Base-by-base conservation (phyloP, 2,329 filamentous ascomycete species). In the Calonectria hongkongensis region DNA sequence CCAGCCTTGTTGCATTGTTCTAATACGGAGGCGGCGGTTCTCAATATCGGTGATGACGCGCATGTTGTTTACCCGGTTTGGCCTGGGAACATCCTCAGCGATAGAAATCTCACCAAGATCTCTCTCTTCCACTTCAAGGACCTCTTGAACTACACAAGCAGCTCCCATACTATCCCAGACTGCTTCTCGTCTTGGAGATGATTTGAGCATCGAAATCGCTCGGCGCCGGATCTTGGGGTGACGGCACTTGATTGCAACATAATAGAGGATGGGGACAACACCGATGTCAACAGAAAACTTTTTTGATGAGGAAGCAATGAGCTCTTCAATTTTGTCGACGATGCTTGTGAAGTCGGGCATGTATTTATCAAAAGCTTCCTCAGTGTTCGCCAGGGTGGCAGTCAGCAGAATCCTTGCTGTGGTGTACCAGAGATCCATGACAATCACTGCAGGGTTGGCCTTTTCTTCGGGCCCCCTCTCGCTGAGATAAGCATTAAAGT, bases 131-230 rank as follows among this genome's bases (percentile, higher is more conserved):
- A 73, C 70, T 9, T 64, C 18, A 3, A 76, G 30, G 9, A 74
- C 39, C 30, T 74, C 70, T 41, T 58, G 39, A 15, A 60, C 33
- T 1, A 76, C 70, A 2, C 36, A 65, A 2, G 73, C 64, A 10
- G 74, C 71, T 2, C 74, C 73, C n/a, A 70, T 30, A 4, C 75
- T 75, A 15, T 76, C 72, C 72, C 75, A 77, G 4, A 75, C 74
- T 2, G 72, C 72, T 36, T 77, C 72, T 47, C 74, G 67, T 6
- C 72, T 64, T 18, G 75, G 74, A 16, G 50, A 54, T 9, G 66
- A 66, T 10, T 21, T 63, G 13, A 74, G 28, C 48, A 77, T 70
- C n/a, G 12, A 6, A 12, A 74, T 56, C 3, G 75, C 72, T 2
- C 62, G 30, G 2, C 75, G 72, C 27, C 74, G 74, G 3, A 77